Evolutionary conservation across 306 rosid species (phyloP).

Genomic region (Inga laurina): DNA sequence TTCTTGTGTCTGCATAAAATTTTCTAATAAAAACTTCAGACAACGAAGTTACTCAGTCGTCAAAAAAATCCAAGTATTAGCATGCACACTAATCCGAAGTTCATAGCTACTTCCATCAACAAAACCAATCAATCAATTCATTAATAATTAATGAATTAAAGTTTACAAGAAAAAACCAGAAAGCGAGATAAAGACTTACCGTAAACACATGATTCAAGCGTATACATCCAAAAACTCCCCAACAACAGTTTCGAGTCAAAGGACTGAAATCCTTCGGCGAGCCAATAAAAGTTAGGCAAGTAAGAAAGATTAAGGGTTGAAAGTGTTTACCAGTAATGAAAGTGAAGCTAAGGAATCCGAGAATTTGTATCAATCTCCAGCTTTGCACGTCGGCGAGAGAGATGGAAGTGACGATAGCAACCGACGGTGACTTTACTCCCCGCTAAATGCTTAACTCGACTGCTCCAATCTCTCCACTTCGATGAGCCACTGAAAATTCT

Average conservation of each 20-base stretch:
- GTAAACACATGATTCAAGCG: neutral
- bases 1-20: neutral
- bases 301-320: neutral
- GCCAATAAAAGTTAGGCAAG: neutral
- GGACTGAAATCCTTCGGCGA: neutral
- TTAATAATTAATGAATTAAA: neutral
- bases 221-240: neutral
- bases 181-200: neutral
- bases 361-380: neutral
- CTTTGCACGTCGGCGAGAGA: neutral
- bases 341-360: neutral
- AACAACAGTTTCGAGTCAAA: neutral
- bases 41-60: neutral
- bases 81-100: no score
- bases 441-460: neutral
- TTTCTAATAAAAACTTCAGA: neutral
- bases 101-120: no score
- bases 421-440: no score
- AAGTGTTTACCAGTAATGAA: constrained; percentile 13
- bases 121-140: neutral
- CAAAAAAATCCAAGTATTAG: neutral
- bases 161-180: constrained; percentile 6
- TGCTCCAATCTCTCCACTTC: neutral
- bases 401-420: neutral
- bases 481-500: neutral